phyloP scores from a whole-genome alignment of 352 stramenopile genomes.

The Pilasporangium apinafurcum region DNA sequence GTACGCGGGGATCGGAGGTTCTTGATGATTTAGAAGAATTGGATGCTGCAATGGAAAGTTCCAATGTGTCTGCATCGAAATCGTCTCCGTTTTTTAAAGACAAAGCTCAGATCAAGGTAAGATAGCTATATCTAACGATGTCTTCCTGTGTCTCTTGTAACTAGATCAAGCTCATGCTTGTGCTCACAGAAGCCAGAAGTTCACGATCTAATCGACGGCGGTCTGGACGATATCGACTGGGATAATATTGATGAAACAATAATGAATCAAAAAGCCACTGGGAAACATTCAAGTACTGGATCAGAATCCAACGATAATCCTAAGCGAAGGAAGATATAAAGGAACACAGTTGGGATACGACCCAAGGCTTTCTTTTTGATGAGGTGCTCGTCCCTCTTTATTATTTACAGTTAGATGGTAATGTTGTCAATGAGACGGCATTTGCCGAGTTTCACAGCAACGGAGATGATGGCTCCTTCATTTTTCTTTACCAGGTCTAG shows the following conservation, averaged over 20 bases:
- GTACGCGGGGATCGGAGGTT: constrained; percentile 7
- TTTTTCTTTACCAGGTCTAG: constrained; percentile 60
- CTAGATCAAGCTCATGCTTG: not conserved
- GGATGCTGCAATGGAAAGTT: constrained; percentile 12
- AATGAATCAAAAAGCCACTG: constrained; percentile 25
- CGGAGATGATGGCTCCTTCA: constrained; percentile 89
- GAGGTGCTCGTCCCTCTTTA: not conserved
- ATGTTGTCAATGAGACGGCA: constrained; percentile 99
- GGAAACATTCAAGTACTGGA: constrained; percentile 7
- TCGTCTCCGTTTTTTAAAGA: constrained; percentile 48
- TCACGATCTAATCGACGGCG: constrained; percentile 21
- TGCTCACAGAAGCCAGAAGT: not conserved
- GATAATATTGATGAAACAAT: constrained; percentile 36
- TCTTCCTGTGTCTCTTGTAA: too few species aligned
- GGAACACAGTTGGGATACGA: not conserved
- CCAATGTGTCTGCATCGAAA: constrained; percentile 11
- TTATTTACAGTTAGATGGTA: constrained; percentile 38
- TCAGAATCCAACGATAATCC: constrained; percentile 7
- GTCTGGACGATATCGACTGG: constrained; percentile 67
- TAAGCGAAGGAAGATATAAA: constrained; percentile 8
- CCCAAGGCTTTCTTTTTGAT: not conserved
- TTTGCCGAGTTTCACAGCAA: constrained; percentile 92
- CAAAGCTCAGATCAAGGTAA: constrained; percentile 8
- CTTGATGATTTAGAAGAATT: constrained; percentile 27
- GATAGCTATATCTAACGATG: not conserved